Evolutionary conservation across 805 yeast genomes (phyloP), one percentile per base, ranked within the genome.

Genomic region (Barnettozyma pratensis): DNA sequence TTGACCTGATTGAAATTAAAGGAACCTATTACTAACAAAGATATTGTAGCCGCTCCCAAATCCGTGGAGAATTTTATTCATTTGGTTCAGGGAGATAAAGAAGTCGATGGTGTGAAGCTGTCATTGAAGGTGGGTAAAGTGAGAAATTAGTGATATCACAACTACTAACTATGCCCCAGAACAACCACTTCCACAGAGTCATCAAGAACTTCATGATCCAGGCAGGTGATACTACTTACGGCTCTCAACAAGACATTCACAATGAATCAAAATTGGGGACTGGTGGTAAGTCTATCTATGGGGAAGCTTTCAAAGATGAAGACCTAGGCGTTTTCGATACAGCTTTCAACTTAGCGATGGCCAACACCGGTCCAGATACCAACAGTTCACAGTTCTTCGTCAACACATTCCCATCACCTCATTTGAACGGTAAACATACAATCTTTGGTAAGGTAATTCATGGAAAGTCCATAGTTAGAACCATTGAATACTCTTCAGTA

Each of bases 331-430:
- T 67, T 27, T 55, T 64, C 38, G 79, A 75, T 44, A 65, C 65
- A 2, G 72, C 82, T 1, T 76, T 76, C 54, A 63, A 76, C 51
- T 62, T 81, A 8, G 85, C 87, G 34, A 78, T 84, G 85, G 87
- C 88, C 3, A 83, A 81, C 55, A 64, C 70, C 19, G 85, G 82
- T 5, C 57, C 66, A 26, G 57, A 75, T 48, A 63, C 82, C 10
- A 83, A 83, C 54, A 72, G 76, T 25, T 77, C 87, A 0, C 91
- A 84, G 59, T 85, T 86, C 60, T 86, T 86, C 59, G 82, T 87
- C 39, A 78, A 83, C 9, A 82, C 90, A 1, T 76, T 72, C 46
- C 77, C 88, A 2, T 76, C 83, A 7, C 84, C 88, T 1, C 96
- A 89, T 65, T 67, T 90, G 49, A 79, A 76, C 39, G 87, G 88